Evolutionary conservation across 1,139 yeast species (phyloP).

Genomic region (Candida albicans): DNA sequence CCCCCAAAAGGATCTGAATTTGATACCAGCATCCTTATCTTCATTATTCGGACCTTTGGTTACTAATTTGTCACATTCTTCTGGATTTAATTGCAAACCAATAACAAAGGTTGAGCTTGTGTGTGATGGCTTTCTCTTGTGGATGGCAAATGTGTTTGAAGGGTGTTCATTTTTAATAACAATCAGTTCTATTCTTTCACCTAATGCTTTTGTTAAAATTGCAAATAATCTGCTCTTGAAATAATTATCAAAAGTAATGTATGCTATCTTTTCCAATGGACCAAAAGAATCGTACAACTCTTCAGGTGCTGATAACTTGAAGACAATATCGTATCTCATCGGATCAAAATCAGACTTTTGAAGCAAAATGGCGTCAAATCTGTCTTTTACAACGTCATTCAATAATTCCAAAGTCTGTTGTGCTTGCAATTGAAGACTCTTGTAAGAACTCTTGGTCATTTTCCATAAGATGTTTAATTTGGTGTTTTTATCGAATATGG

Average conservation of each 20-base stretch:
- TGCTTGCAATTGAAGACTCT: conserved; percentile 63
- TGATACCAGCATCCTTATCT: conserved; percentile 54
- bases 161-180: conserved; percentile 35
- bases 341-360: conserved; percentile 56
- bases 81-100: conserved; percentile 71
- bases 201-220: conserved; percentile 64
- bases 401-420: conserved; percentile 64
- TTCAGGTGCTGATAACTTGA: conserved; percentile 49
- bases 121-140: conserved; percentile 55
- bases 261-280: conserved; percentile 72
- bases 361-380: conserved; percentile 83
- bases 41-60: conserved; percentile 82
- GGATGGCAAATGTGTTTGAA: conserved; percentile 43
- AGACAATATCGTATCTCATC: conserved; percentile 64
- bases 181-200: conserved; percentile 56
- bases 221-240: conserved; percentile 60
- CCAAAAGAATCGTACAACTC: conserved; percentile 51
- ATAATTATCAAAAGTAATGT: conserved; percentile 67
- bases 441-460: conserved; percentile 70
- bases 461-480: conserved; percentile 81
- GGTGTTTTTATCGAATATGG: conserved; percentile 72
- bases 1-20: conserved; percentile 90
- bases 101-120: conserved; percentile 43
- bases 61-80: conserved; percentile 74
- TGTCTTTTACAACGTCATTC: conserved; percentile 77